Evolutionary conservation across 2,329 filamentous ascomycete species (phyloP), one percentile per base, ranked within the genome.

Genomic region (Cadophora malorum): DNA sequence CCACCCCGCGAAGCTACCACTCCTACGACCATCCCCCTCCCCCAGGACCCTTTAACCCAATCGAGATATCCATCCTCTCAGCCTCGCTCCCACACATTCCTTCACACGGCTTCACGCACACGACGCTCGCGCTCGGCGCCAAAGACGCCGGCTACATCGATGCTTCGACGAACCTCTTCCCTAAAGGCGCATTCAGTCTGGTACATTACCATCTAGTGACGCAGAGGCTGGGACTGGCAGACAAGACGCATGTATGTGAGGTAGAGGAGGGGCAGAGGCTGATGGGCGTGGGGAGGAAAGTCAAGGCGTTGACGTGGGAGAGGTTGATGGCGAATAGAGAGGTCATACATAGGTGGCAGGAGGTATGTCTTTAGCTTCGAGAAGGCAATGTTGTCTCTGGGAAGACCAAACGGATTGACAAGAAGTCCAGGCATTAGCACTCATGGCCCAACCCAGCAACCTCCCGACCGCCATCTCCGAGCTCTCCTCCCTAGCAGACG

Each of bases 371-470:
- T 50, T 33, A 41, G 28, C 5, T 12, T 33, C 21, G 28, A 28
- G 28, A 28, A 3, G 28, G 28, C 28, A 28, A 28, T 28, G 28
- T 28, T 5, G 28, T 28, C 28, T 28, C 28, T 28, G 28, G 3
- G 14, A 33, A 49, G 33, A 38, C 7, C 31, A 8, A 38, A 10
- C 23, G 7, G 8, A n/a, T 60, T 63, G 16, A 66, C 49, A 61
- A n/a, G 21, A 4, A 28, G 12, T 14, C 45, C 12, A 78, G 74
- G 96, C 95, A 55, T 85, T 98, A 2, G 94, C 93, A 4, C 83
- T 97, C 70, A 97, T 97, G 92, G 93, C 94, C 4, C 90, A 96
- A 67, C 92, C 93, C 0, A 87, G 85, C 69, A 91, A 95, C 78
- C 85, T 96, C 41, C 88, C 93, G 0, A 81, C 88, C 9, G 94